Conservation (phyloP, 2,329 filamentous ascomycete species). For the Colletotrichum acutatum region DNA sequence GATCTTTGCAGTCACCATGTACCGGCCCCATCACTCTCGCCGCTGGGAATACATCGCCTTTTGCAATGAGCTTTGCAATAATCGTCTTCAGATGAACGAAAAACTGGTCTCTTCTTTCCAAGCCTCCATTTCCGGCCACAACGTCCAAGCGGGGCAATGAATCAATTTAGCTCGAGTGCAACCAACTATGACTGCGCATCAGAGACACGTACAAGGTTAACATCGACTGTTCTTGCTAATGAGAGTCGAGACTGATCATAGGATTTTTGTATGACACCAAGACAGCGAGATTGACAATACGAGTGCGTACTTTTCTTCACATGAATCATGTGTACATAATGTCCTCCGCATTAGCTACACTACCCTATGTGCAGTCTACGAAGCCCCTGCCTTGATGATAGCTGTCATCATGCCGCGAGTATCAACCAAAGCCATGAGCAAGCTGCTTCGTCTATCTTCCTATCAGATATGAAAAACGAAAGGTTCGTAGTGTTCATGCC, state of each 20-base stretch:
- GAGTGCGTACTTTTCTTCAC: neutral
- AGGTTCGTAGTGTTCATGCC: neutral
- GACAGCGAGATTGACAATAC: neutral
- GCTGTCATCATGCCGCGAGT: neutral
- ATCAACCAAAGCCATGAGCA: neutral
- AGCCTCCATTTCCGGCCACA: neutral
- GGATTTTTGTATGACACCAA: neutral
- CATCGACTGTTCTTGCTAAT: neutral
- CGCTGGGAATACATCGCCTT: neutral
- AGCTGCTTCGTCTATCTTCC: neutral
- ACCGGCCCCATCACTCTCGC: neutral
- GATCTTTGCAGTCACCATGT: neutral
- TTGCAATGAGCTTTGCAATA: neutral
- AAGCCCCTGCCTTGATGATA: neutral
- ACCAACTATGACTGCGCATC: neutral
- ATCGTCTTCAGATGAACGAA: slow-evolving; percentile 13
- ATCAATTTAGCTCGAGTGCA: neutral
- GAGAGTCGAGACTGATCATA: neutral
- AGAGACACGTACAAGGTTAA: neutral
- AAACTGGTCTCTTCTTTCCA: neutral
- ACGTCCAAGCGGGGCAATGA: neutral
- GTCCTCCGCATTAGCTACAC: neutral
- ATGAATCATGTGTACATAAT: neutral
- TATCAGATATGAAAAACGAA: neutral
- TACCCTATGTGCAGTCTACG: neutral